These are phyloP conservation scores for Melampsora larici-populina DNA, from an alignment of 1,284 basidiomycete genomes.

Conservation along the genomic window DNA sequence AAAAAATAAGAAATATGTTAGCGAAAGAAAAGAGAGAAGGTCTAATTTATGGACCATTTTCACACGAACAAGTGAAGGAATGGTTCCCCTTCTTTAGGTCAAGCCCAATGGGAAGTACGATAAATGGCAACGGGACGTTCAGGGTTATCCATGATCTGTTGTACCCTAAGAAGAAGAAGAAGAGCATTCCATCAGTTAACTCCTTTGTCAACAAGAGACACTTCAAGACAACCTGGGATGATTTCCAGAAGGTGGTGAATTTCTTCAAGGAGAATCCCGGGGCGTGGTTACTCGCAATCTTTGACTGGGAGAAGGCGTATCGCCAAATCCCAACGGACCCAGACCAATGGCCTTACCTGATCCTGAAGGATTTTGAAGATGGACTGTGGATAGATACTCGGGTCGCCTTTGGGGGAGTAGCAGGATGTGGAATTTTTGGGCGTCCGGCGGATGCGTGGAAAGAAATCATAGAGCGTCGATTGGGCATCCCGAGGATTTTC, in stretches of 20 bases:
- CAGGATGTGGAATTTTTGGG: conserved; percentile 3
- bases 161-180: neutral
- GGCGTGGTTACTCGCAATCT: neutral
- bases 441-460: neutral
- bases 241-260: neutral
- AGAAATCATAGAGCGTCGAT: neutral
- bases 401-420: conserved; percentile 3
- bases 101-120: no score
- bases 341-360: conserved; percentile 7
- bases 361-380: neutral
- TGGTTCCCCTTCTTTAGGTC: no score
- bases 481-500: neutral
- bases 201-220: neutral
- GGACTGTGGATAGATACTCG: neutral
- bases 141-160: neutral
- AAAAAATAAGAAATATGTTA: no score
- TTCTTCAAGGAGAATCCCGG: no score
- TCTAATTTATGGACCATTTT: no score
- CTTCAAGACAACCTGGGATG: conserved; percentile 6
- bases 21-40: no score
- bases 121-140: neutral
- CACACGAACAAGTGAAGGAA: no score
- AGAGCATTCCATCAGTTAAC: neutral
- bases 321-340: neutral
- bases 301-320: conserved; percentile 10